Conservation (phyloP, 2,329 filamentous ascomycete species). For the Sclerotinia borealis region DNA sequence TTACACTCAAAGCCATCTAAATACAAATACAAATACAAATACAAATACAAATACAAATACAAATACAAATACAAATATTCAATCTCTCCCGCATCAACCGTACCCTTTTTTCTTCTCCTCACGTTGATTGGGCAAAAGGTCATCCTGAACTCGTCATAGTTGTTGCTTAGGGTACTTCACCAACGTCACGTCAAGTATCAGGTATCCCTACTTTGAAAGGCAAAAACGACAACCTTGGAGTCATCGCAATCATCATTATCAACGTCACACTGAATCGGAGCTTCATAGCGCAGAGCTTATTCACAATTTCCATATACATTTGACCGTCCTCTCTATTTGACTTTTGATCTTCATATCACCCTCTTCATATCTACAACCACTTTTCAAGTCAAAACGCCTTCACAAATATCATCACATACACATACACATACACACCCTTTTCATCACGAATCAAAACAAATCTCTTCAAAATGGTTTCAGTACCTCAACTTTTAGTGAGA, state of each 20-base stretch:
- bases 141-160: background rate
- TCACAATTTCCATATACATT: background rate
- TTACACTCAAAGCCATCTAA: too few relatives aligned
- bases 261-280: background rate
- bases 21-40: background rate
- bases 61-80: background rate
- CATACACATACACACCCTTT: too few relatives aligned
- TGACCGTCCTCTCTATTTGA: background rate
- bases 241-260: conserved; percentile 2
- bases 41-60: background rate
- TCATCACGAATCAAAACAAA: background rate
- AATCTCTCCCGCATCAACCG: background rate
- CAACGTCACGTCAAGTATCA: background rate
- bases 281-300: background rate
- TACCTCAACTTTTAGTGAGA: conserved; percentile 25
- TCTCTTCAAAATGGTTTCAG: conserved; percentile 19
- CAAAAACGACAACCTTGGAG: background rate
- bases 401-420: background rate
- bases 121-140: background rate
- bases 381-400: too few relatives aligned
- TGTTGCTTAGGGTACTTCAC: background rate
- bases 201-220: background rate
- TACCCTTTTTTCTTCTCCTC: background rate
- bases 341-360: background rate
- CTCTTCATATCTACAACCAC: background rate